A percentile compares a stretch with the other conserved stretches of the same genome.
These are phyloP conservation scores for Lojkania enalia DNA, from an alignment of 2,329 filamentous ascomycete genomes.

Conservation along the genomic window DNA sequence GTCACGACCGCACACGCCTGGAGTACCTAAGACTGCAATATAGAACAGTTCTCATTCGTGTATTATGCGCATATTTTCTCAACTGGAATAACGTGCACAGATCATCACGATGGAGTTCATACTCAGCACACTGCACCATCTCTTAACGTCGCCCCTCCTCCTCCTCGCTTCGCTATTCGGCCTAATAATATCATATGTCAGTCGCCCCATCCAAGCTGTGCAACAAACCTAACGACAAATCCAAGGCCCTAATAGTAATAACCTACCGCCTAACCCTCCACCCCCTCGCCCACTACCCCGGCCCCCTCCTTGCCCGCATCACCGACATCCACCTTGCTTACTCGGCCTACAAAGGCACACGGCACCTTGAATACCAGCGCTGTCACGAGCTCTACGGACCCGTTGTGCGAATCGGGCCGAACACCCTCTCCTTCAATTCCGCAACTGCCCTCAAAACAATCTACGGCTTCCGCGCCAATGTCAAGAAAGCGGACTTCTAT, in stretches of 20 bases:
- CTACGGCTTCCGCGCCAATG: slow-evolving; percentile 53
- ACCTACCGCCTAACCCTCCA: slow-evolving; percentile 49
- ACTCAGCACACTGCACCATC: slow-evolving; percentile 13
- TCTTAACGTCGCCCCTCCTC: slow-evolving; percentile 31
- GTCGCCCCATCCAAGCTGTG: slow-evolving; percentile 1
- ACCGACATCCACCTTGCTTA: slow-evolving; percentile 54
- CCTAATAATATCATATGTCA: slow-evolving; percentile 29
- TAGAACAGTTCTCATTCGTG: too few species aligned
- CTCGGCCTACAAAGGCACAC: slow-evolving; percentile 73
- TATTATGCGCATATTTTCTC: too few species aligned
- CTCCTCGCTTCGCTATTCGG: slow-evolving; percentile 31
- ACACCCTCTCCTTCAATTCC: slow-evolving; percentile 77
- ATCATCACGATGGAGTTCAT: slow-evolving; percentile 26
- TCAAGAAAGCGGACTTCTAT: slow-evolving; percentile 55
- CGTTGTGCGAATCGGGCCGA: slow-evolving; percentile 78
- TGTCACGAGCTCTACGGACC: slow-evolving; percentile 71
- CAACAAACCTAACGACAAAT: not conserved
- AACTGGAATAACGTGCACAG: too few species aligned
- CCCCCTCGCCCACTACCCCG: slow-evolving; percentile 49
- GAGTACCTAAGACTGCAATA: too few species aligned
- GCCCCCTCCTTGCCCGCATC: slow-evolving; percentile 45
- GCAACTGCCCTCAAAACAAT: slow-evolving; percentile 56
- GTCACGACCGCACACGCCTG: too few species aligned
- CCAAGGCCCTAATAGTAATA: slow-evolving; percentile 30
- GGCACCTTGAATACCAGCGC: slow-evolving; percentile 72